Evolutionary conservation across 2,329 filamentous ascomycete species (phyloP), one percentile per base, ranked within the genome.

Genomic region (Teratosphaeria zuluensis): DNA sequence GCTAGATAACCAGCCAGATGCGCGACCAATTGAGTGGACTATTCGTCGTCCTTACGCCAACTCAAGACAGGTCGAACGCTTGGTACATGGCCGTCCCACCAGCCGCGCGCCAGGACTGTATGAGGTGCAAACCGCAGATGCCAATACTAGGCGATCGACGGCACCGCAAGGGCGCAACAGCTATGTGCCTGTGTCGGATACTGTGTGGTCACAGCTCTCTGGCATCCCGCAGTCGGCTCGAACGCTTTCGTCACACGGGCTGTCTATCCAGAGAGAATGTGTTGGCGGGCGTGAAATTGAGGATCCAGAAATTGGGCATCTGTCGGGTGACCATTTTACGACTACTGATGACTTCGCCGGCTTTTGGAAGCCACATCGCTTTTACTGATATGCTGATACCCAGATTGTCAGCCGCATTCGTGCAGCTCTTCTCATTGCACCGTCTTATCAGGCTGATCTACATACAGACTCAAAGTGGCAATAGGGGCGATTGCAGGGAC

Each of bases 361-460:
- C 4, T 78, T 78, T 65, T 78, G 77, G 77, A 73, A 71, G 63
- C 76, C 75, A 12, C 71, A 78, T 62, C 74, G 63, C 57, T 60
- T 79, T 59, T 78, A 78, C 65, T 79, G 70, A 75, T n/a, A 5
- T 31, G 5, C 28, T 16, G 16, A 53, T 31, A 31, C 28, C 24
- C 24, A 28, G 24, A 28, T 4, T 4, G 24, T 28, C 24, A 28
- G 2, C 4, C 4, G 24, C 24, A 58, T 4, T 54, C 24, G 12
- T 19, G 35, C 30, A 28, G 4, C 24, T 28, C 4, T 4, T n/a
- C n/a, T n/a, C n/a, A n/a, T n/a, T n/a, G n/a, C n/a, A n/a, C n/a
- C n/a, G n/a, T n/a, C n/a, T n/a, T n/a, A n/a, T n/a, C n/a, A n/a
- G n/a, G n/a, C n/a, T n/a, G n/a, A n/a, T n/a, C n/a, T n/a, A n/a